Base-by-base conservation (phyloP, 106 monocot genomes). In the Platanthera zijinensis region DNA sequence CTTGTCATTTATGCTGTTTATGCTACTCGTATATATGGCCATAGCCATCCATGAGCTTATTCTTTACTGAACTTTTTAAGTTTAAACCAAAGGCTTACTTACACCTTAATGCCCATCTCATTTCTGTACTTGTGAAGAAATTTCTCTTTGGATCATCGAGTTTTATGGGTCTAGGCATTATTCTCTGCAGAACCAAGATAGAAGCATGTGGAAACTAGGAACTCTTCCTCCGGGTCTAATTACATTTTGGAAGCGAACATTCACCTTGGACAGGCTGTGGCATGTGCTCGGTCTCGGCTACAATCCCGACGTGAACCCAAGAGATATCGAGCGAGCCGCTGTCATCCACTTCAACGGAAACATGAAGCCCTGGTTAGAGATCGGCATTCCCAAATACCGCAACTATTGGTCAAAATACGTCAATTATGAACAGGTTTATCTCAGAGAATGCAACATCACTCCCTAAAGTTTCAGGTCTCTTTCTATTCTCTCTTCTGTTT, bases 331-430 rank as follows among this genome's bases (percentile, higher is more conserved):
- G 13, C 72, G 82, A 4, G 88, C 88, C 11, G 88, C 88, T 0
- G 88, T 83, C 5, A 72, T 88, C 9, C 88, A 88, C 75, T 88
- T 82, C 71, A 88, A 85, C 46, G 88, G 88, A 30, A 88, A 88
- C 57, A 73, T 87, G 87, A 87, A 87, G 74, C 87, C 87, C 19
- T 87, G 87, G 87, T 52, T 87, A 17, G 87, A 87, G 74, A 87
- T 84, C 53, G 87, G 82, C 48, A 57, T 87, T 66, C 84, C 87
- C 51, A 82, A 64, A 28, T 88, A 79, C 66, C 79, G 82, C 0
- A 71, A 70, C 70, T 85, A 82, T 62, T 88, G 88, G 88, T 85
- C 85, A 0, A 85, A 82, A 25, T 80, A 77, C 50, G 77, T 88
- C 1, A 71, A 85, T 52, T 85, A 82, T 17, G 77, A 88, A 18